Base-by-base conservation (phyloP, 208 protist species). In the Naegleria gruberi region DNA sequence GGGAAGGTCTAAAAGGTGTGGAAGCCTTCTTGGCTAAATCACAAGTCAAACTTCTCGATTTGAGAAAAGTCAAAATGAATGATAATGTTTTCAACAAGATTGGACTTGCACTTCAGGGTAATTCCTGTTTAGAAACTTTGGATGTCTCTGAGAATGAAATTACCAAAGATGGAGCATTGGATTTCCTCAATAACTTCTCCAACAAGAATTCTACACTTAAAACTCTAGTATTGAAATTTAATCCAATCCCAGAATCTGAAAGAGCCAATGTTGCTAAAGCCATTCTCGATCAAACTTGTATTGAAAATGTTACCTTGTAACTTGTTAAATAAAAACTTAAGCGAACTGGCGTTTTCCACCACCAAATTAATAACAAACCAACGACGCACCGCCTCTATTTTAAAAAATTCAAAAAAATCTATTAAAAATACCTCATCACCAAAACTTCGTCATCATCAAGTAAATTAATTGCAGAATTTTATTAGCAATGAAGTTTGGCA, bases 401-500 rank as follows among this genome's bases (percentile, higher is more conserved):
- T n/a, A n/a, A n/a, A n/a, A n/a, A n/a, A n/a, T n/a, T n/a, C n/a
- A n/a, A n/a, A n/a, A n/a, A n/a, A n/a, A n/a, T n/a, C n/a, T n/a
- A n/a, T n/a, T n/a, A n/a, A n/a, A n/a, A n/a, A n/a, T n/a, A n/a
- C n/a, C n/a, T n/a, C n/a, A n/a, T n/a, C n/a, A n/a, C n/a, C n/a
- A n/a, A n/a, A n/a, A n/a, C n/a, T n/a, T n/a, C n/a, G n/a, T n/a
- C n/a, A n/a, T n/a, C n/a, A n/a, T n/a, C n/a, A n/a, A n/a, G n/a
- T n/a, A n/a, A n/a, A n/a, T n/a, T n/a, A n/a, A n/a, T n/a, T n/a
- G n/a, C n/a, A n/a, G n/a, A n/a, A n/a, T 51, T 51, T 51, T 17
- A 87, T 41, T 8, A 87, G 40, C 26, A 87, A 89, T 89, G 86
- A 89, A 89, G 51, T 89, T 89, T 47, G 86, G 65, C 1, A 77